Evolutionary conservation across 768 basidiomycete species (phyloP), one percentile per base, ranked within the genome.

Genomic region (Serendipita sp.): DNA sequence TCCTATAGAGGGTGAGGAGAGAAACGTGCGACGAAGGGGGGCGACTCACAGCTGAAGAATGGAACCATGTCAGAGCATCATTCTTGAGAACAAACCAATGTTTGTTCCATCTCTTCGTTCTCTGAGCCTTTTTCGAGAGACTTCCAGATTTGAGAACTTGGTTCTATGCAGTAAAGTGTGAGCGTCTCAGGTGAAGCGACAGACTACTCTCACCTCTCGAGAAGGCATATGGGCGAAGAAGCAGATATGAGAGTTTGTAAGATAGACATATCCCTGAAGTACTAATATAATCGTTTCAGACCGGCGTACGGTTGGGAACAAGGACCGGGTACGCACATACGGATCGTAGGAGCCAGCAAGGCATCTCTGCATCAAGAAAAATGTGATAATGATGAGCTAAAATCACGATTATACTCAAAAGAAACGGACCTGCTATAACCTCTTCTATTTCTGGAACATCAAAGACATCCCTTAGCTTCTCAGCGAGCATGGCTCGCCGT

Each of bases 21-120:
- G 36, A 64, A 63, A 54, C 63, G 3, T 64, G 69, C 13, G 36
- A 13, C 28, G 54, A 10, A 32, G 56, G 51, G 63, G 23, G 35
- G 18, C 13, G 48, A 72, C 78, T 76, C 74, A 92, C 93, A 65
- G 91, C 85, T 65, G 93, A 91, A 4, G 89, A 91, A 68, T 91
- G 89, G 73, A 91, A 98, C 96, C 96, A 99, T 16, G 91, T 93
- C 32, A 99, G 78, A 0, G 91, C 90, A 70, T 94, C 92, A 67
- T 97, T 95, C 81, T 91, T 93, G 58, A 99, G 79, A 1, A 95
- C 82, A 69, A 97, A 94, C 96, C 96, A 98, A 73, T 92, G 91
- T 72, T 88, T 92, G 69, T 87, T 84, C 86, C 89, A 94, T 23
- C 91, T 84, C 70, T 91, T 95, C 7, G 91, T 94, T 64, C 89